Conservation (phyloP, 169 alveolate genomes). For the Cryptosporidium muris region DNA sequence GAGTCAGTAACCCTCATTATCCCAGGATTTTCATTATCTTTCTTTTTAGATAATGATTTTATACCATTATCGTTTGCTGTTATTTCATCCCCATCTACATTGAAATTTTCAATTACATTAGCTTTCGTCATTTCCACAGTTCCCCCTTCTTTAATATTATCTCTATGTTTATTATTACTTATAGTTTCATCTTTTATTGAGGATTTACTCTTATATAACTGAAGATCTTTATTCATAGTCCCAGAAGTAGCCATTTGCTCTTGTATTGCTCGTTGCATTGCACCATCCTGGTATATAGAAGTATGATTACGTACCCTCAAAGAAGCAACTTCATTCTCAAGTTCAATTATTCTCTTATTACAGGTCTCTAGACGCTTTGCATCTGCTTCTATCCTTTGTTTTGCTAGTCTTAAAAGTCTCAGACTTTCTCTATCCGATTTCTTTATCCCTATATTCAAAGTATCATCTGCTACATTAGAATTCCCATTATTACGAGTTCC, state of each 20-base stretch:
- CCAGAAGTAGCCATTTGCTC: not conserved
- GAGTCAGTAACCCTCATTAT: too few relatives aligned
- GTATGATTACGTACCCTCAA: constrained; percentile 72
- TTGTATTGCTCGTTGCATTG: constrained; percentile 4
- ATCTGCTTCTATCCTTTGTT: constrained; percentile 79
- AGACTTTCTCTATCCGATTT: constrained; percentile 76
- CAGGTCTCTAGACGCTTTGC: constrained; percentile 73
- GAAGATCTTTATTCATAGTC: not conserved
- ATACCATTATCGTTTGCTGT: too few relatives aligned
- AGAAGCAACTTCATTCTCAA: constrained; percentile 68
- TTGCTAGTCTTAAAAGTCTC: constrained; percentile 75
- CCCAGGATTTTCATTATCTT: too few relatives aligned
- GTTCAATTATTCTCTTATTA: constrained; percentile 48
- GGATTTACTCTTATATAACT: too few relatives aligned
- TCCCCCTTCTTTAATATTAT: too few relatives aligned
- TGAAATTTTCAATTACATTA: too few relatives aligned
- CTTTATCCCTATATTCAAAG: constrained; percentile 41
- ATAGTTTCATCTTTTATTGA: too few relatives aligned
- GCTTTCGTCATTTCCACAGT: too few relatives aligned
- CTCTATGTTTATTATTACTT: too few relatives aligned
- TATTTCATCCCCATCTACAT: too few relatives aligned
- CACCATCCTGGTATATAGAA: constrained; percentile 60
- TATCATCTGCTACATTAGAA: not conserved
- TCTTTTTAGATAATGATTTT: too few relatives aligned
- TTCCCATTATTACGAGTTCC: too few relatives aligned